A percentile compares a stretch with the other conserved stretches of the same genome.
Conservation (phyloP, 1,284 basidiomycete species). For the Prillingera fragicola region DNA sequence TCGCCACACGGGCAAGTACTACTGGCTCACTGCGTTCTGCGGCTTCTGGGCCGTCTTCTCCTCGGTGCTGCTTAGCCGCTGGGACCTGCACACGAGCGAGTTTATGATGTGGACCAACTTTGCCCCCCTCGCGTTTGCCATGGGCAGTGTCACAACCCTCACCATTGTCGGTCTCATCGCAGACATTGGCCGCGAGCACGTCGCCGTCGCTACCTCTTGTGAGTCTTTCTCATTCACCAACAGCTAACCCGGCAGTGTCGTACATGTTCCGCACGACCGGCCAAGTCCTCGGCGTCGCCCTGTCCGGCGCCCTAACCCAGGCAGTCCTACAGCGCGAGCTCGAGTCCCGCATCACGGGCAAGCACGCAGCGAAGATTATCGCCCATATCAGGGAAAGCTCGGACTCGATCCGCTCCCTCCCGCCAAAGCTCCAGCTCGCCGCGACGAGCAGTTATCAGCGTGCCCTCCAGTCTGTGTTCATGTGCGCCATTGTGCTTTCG, state of each 20-base stretch:
- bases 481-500: slow-evolving; percentile 57
- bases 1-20: slow-evolving; percentile 73
- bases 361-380: slow-evolving; percentile 56
- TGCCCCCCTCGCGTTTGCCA: slow-evolving; percentile 16
- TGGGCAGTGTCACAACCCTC: slow-evolving; percentile 34
- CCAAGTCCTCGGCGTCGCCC: slow-evolving; percentile 80
- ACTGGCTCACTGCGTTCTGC: slow-evolving; percentile 52
- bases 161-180: slow-evolving; percentile 65
- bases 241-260: slow-evolving; percentile 58
- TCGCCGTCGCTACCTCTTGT: slow-evolving; percentile 80
- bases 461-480: slow-evolving; percentile 79
- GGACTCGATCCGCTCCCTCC: slow-evolving; percentile 66
- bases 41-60: slow-evolving; percentile 23
- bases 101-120: slow-evolving; percentile 27
- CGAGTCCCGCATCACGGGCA: slow-evolving; percentile 65
- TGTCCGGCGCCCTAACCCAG: slow-evolving; percentile 75
- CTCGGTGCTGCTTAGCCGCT: slow-evolving; percentile 26
- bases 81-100: slow-evolving; percentile 52
- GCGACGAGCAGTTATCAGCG: slow-evolving; percentile 78
- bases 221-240: slow-evolving; percentile 42
- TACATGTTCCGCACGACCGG: slow-evolving; percentile 86
- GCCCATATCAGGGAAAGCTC: slow-evolving; percentile 66
- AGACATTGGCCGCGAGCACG: slow-evolving; percentile 69
- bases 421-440: slow-evolving; percentile 57
- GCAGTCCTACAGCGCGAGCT: slow-evolving; percentile 64